Percentiles rank a stretch among this genome's conserved stretches.
Conservation (phyloP, 1,284 basidiomycete species). For the Trametes sp. region DNA sequence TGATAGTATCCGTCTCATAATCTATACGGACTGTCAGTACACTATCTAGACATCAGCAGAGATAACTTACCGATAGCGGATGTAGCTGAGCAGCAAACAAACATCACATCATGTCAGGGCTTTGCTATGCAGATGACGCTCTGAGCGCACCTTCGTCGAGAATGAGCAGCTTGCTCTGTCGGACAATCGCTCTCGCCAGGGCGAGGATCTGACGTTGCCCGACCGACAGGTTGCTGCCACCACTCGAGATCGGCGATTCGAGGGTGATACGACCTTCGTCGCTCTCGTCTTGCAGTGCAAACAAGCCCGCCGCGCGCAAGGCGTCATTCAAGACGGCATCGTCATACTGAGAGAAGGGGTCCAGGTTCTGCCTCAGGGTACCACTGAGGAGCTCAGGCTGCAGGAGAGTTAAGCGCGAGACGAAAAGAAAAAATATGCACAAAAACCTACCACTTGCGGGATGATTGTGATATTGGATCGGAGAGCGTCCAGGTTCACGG, state of each 20-base stretch:
- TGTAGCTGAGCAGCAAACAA: constrained; percentile 40
- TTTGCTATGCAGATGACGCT: background rate
- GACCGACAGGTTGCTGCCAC: constrained; percentile 48
- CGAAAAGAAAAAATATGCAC: background rate
- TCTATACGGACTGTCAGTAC: constrained; percentile 21
- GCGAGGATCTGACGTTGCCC: constrained; percentile 52
- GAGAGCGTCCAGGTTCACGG: constrained; percentile 68
- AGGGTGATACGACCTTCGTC: constrained; percentile 43
- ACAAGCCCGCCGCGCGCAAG: constrained; percentile 42
- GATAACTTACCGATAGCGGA: constrained; percentile 55
- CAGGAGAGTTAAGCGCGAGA: background rate
- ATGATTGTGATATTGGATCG: constrained; percentile 58
- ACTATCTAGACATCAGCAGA: background rate
- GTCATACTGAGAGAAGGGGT: constrained; percentile 59
- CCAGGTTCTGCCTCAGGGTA: constrained; percentile 46
- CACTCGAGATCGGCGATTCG: constrained; percentile 43
- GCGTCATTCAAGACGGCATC: constrained; percentile 49
- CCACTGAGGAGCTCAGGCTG: constrained; percentile 51
- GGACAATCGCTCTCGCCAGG: constrained; percentile 45
- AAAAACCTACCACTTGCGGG: constrained; percentile 42
- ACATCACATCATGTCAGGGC: constrained; percentile 33
- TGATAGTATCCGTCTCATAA: constrained; percentile 31
- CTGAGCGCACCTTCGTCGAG: constrained; percentile 41
- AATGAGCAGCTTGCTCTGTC: constrained; percentile 44
- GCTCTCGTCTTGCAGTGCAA: constrained; percentile 39